Base-by-base conservation (phyloP, 2,329 filamentous ascomycete genomes). In the Dothiorella sarmentorum region DNA sequence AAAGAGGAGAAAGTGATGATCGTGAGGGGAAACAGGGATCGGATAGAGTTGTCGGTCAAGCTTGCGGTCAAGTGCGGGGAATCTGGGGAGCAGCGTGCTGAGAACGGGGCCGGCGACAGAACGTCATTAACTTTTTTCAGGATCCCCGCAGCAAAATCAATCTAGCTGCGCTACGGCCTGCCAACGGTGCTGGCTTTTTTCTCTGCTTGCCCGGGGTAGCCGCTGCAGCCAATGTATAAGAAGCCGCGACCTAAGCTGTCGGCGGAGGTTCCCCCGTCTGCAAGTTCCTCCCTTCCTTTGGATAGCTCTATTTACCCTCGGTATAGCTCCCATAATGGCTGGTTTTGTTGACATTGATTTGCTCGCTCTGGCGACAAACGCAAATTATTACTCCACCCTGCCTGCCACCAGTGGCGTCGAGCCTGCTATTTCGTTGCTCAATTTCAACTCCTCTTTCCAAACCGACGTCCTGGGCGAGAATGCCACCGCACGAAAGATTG, bases 341-440 rank as follows among this genome's bases (percentile, higher is more conserved):
- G 55, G 49, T 11, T 53, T 57, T 17, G 55, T 71, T 6, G 63
- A 66, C 17, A 65, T 73, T 10, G 68, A 73, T 49, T 61, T 74
- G 22, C 61, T 70, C 24, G 64, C 68, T 2, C 66, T 64, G 29
- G 71, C 71, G 10, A 69, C 66, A 13, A 67, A 72, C 40, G 64
- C 68, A 2, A 58, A 51, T 20, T 74, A 71, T 42, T 66, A 73
- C 22, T 61, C 61, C 33, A 65, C 61, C 2, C 63, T 72, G 7
- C 63, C 67, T 3, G 65, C 68, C 1, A 59, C 66, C 20, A 71
- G 71, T 53, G 58, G 62, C 7, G 63, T 68, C 2, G 72, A 70
- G 44, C 68, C 72, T 2, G 69, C 67, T 3, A 72, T 75, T 7
- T 63, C 66, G 2, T 69, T 76, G n/a, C 64, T 75, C 2, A 66